phyloP scores from a whole-genome alignment of 352 stramenopile species.

The Peronospora belbahrii region DNA sequence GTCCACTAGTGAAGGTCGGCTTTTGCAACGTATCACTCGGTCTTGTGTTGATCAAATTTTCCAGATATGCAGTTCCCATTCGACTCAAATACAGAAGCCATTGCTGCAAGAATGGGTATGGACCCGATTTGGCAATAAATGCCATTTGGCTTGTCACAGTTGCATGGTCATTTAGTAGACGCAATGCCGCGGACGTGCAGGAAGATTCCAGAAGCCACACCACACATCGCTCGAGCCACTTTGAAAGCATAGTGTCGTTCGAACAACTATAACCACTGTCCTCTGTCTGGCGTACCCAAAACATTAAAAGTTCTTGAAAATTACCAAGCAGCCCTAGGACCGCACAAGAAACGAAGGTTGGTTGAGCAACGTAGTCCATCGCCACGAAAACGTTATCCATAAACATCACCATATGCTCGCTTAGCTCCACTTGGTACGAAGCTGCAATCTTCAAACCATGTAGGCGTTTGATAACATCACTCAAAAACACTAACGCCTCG shows the following conservation, averaged over 20 bases:
- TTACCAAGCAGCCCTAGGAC: conserved; percentile 28
- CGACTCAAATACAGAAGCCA: conserved; percentile 38
- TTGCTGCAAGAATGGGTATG: conserved; percentile 52
- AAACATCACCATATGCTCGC: conserved; percentile 13
- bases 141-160: conserved; percentile 17
- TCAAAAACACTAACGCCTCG: conserved; percentile 31
- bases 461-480: conserved; percentile 20
- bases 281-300: conserved; percentile 1
- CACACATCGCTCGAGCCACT: conserved; percentile 23
- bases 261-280: background rate
- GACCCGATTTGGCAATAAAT: conserved; percentile 30
- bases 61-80: conserved; percentile 18
- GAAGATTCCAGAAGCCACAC: conserved; percentile 20
- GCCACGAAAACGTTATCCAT: conserved; percentile 11
- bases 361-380: conserved; percentile 19
- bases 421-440: conserved; percentile 1
- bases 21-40: background rate
- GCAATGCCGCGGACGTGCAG: conserved; percentile 21
- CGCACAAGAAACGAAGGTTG: conserved; percentile 41
- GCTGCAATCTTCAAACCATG: background rate
- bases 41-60: background rate
- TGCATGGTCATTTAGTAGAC: conserved; percentile 15
- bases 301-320: conserved; percentile 20
- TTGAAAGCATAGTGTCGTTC: background rate
- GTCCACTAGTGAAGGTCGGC: background rate